Evolutionary conservation across 306 rosid genomes (phyloP), one percentile per base, ranked within the genome.

Genomic region (Albizia julibrissin): DNA sequence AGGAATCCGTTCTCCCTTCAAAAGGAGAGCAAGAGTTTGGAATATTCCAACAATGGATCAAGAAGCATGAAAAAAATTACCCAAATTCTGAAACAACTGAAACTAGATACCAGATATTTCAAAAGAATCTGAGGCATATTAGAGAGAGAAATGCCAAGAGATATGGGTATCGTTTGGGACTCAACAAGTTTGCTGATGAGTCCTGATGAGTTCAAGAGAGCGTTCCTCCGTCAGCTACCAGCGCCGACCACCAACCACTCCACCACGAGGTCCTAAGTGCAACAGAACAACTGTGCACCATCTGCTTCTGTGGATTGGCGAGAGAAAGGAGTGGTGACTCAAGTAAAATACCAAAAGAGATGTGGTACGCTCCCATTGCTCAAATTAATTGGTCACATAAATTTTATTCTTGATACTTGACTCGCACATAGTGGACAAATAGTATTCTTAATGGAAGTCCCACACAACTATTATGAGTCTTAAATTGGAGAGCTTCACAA

Each of bases 101-200:
- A 76, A 47, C 5, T 74, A 87, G 88, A 81, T 81, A 85, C 24
- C 77, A 85, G 75, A 85, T 72, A 43, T 89, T 89, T 70, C 71
- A 84, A 79, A 80, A 68, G 61, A 91, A 87, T n/a, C 73, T 91
- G 73, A 89, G 79, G 70, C 82, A 76, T 74, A 80, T 89, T 27
- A 27, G 44, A 27, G 44, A 89, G 81, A 80, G 39, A 70, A 89
- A 85, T 72, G 84, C 84, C 64, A 67, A 66, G 78, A 82, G 77
- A 6, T 68, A 24, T 11, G 66, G 34, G 0, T 77, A 74, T 73
- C 69, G 62, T 34, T 74, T 87, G 73, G 91, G 91, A 13, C 44
- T 89, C 84, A 91, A 89, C 80, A 50, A 84, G 78, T 89, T 86
- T 82, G 91, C 88, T 9, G 90, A 89, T 87, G 87, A 87, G 91